Percentiles rank a stretch among this genome's conserved stretches.
Evolutionary conservation across 495 filamentous ascomycete species (phyloP).

Genomic region (Neurospora hispaniola): DNA sequence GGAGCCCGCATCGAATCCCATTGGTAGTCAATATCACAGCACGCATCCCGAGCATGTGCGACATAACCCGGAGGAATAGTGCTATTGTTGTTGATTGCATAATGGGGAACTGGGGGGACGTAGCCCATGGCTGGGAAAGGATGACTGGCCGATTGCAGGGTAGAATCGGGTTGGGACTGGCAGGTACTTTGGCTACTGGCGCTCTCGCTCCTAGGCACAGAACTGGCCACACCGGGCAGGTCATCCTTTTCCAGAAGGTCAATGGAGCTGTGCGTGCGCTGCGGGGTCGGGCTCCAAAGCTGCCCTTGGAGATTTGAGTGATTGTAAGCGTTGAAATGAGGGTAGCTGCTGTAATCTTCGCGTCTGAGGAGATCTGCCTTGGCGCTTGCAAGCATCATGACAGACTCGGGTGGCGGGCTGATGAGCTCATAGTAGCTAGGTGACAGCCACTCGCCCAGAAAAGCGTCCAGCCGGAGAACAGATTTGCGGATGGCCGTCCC

Average conservation of each 20-base stretch:
- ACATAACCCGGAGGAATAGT: constrained; percentile 83
- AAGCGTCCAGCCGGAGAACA: constrained; percentile 74
- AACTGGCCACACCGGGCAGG: constrained; percentile 14
- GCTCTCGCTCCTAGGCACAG: constrained; percentile 16
- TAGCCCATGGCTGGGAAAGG: constrained; percentile 38
- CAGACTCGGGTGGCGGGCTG: constrained; percentile 74
- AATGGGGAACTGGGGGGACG: constrained; percentile 64
- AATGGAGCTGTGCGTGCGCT: background rate
- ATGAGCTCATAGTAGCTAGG: constrained; percentile 89
- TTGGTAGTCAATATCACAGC: constrained; percentile 75
- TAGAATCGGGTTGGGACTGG: background rate
- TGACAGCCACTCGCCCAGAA: constrained; percentile 90
- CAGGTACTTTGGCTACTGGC: constrained; percentile 7
- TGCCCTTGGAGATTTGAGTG: constrained; percentile 25
- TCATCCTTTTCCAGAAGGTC: constrained; percentile 13
- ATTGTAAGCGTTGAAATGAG: constrained; percentile 24
- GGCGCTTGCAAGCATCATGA: constrained; percentile 75
- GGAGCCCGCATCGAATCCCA: constrained; percentile 85
- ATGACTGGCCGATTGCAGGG: constrained; percentile 4
- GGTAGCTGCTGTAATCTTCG: constrained; percentile 48
- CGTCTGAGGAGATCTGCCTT: constrained; percentile 73
- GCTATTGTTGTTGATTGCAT: constrained; percentile 68
- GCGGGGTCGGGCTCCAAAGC: constrained; percentile 26
- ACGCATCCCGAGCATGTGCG: constrained; percentile 83
- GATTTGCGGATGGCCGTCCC: constrained; percentile 33